Base-by-base conservation (phyloP, 1,284 basidiomycete species). In the Sporisorium scitamineum region DNA sequence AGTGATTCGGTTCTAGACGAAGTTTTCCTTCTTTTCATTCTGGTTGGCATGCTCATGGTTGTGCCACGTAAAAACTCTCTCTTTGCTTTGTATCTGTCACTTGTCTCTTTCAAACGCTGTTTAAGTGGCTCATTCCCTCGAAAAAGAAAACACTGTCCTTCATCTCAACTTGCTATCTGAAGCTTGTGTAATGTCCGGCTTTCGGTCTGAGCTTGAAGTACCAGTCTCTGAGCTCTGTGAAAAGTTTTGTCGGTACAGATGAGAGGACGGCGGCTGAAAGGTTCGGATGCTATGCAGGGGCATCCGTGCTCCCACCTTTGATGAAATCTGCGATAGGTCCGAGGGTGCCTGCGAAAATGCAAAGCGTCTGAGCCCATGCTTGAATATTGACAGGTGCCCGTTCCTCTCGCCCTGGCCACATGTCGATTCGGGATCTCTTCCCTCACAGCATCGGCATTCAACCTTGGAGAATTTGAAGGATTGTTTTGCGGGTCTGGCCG, bases 1-100 rank as follows among this genome's bases (percentile, higher is more conserved):
- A 32, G 59, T 66, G 51, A 71, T 71, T 22, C 54, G 59, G 7
- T 71, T 71, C 34, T 66, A 48, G 44, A 18, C 20, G 29, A n/a
- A 14, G 32, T 14, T 44, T 5, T n/a, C n/a, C n/a, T n/a, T n/a
- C n/a, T n/a, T n/a, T n/a, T n/a, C n/a, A 5, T 22, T 5, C 16
- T 4, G 14, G 22, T 10, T 45, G 20, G 42, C 42, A 5, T 20
- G 16, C 37, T 18, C 5, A 5, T 39, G 37, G 16, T 39, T 8
- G 37, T n/a, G 18, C 37, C 18, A 39, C 11, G 18, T n/a, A 18
- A 5, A 18, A 39, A 39, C 37, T 39, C 18, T 39, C 37, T n/a
- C 4, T 5, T 39, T 39, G 7, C n/a, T n/a, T 5, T 39, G 2
- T 3, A 14, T 39, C 18, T 18, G 18, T 5, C 37, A 9, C 9